Evolutionary conservation across 2,329 filamentous ascomycete species (phyloP).

Genomic region (Ophiostoma sp.): DNA sequence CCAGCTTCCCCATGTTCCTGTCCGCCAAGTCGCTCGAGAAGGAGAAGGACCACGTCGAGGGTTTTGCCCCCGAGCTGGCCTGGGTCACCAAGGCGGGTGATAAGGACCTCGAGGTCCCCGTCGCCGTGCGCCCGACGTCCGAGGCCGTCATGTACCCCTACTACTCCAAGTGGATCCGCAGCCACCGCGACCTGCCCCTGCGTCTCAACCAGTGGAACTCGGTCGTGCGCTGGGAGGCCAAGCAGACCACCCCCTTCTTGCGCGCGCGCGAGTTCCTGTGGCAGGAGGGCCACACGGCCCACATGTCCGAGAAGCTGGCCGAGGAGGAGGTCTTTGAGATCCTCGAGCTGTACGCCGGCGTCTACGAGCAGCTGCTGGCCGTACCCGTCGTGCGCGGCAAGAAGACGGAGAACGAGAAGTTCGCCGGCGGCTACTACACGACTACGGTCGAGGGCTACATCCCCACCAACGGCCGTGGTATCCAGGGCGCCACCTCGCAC

Average conservation of each 20-base stretch:
- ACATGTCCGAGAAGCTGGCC: constrained; percentile 76
- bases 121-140: constrained; percentile 62
- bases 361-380: constrained; percentile 90
- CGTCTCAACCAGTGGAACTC: constrained; percentile 97
- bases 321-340: constrained; percentile 86
- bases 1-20: constrained; percentile 94
- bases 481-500: constrained; percentile 93
- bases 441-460: constrained; percentile 97
- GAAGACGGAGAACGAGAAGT: constrained; percentile 98
- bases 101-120: constrained; percentile 79
- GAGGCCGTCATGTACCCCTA: constrained; percentile 90
- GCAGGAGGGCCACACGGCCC: constrained; percentile 93
- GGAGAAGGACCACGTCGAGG: constrained; percentile 96
- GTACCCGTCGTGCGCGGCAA: constrained; percentile 88
- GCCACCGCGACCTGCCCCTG: constrained; percentile 88
- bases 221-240: constrained; percentile 87
- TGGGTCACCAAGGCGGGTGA: constrained; percentile 89
- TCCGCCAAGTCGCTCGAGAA: constrained; percentile 79
- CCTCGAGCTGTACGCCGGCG: constrained; percentile 81
- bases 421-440: constrained; percentile 92
- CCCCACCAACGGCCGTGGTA: constrained; percentile 88
- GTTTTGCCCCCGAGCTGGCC: constrained; percentile 89
- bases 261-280: constrained; percentile 92
- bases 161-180: constrained; percentile 95
- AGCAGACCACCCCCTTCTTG: constrained; percentile 82